Percentiles rank a stretch among this genome's conserved stretches.
Conservation (phyloP, 768 basidiomycete species). For the Lyophyllum decastes region DNA sequence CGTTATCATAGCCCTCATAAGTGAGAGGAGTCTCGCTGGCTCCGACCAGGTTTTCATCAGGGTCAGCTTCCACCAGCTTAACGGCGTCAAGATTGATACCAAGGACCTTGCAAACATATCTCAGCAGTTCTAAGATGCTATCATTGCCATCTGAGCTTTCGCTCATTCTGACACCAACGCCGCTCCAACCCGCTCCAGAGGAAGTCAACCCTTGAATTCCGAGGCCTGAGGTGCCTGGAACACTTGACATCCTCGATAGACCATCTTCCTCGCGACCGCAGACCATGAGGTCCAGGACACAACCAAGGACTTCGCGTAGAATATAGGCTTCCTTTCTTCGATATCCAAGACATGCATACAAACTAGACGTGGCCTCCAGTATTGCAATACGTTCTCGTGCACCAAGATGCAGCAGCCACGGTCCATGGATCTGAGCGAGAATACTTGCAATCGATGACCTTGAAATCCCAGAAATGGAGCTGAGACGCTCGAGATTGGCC, state of each 20-base stretch:
- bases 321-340: constrained; percentile 86
- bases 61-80: constrained; percentile 39
- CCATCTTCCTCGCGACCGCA: constrained; percentile 78
- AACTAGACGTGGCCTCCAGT: constrained; percentile 68
- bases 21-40: not conserved
- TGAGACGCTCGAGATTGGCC: constrained; percentile 64
- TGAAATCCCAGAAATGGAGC: constrained; percentile 66
- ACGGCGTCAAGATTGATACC: constrained; percentile 83
- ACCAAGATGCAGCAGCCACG: constrained; percentile 83
- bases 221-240: constrained; percentile 43
- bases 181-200: constrained; percentile 40
- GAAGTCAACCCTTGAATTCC: constrained; percentile 49
- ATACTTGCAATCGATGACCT: constrained; percentile 65
- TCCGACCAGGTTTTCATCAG: constrained; percentile 5
- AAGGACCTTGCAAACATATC: constrained; percentile 73
- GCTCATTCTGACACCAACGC: constrained; percentile 69
- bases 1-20: constrained; percentile 36
- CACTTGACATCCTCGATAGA: constrained; percentile 41
- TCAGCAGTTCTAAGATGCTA: constrained; percentile 75
- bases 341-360: constrained; percentile 83
- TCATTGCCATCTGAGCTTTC: constrained; percentile 82
- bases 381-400: constrained; percentile 73
- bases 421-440: constrained; percentile 78
- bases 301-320: constrained; percentile 83
- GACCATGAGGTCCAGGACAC: constrained; percentile 83